A percentile compares a stretch with the other conserved stretches of the same genome.
phyloP scores from a whole-genome alignment of 2,329 filamentous ascomycete species.

The Colletotrichum cuscutae region DNA sequence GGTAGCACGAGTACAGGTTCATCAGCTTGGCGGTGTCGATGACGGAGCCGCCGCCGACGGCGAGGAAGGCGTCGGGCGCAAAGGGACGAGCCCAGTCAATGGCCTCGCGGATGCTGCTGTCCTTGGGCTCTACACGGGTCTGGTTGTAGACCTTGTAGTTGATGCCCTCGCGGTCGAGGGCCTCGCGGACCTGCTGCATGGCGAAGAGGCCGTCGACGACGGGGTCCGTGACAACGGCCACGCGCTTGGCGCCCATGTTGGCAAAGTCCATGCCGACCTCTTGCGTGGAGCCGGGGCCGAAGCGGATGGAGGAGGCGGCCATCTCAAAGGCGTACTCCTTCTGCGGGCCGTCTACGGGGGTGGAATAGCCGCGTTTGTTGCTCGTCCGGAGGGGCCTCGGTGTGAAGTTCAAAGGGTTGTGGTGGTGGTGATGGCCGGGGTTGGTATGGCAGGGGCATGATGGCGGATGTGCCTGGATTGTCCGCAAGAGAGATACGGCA shows the following conservation, averaged over 20 bases:
- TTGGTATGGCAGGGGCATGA: constrained; percentile 94
- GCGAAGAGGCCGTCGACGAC: constrained; percentile 86
- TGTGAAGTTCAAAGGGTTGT: constrained; percentile 67
- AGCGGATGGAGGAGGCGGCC: constrained; percentile 94
- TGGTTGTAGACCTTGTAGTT: constrained; percentile 84
- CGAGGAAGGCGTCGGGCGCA: constrained; percentile 87
- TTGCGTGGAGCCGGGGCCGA: constrained; percentile 91
- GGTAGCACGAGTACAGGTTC: constrained; percentile 94
- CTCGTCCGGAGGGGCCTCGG: constrained; percentile 49
- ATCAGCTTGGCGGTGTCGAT: constrained; percentile 99
- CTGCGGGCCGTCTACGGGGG: constrained; percentile 69
- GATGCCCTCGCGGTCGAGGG: constrained; percentile 80
- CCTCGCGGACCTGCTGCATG: constrained; percentile 89
- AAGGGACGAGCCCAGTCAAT: constrained; percentile 88
- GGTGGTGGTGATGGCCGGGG: constrained; percentile 79
- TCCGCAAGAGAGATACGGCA: constrained; percentile 80
- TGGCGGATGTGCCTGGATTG: constrained; percentile 90
- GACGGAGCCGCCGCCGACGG: constrained; percentile 91
- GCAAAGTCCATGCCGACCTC: constrained; percentile 98
- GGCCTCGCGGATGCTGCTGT: constrained; percentile 89
- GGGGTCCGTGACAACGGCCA: constrained; percentile 90
- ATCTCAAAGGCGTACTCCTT: constrained; percentile 99
- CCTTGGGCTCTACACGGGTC: constrained; percentile 90
- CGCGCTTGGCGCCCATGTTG: constrained; percentile 87
- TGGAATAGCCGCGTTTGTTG: constrained; percentile 64